A percentile compares a stretch with the other conserved stretches of the same genome.
These are phyloP conservation scores for Cryptococcus sp. DNA, from an alignment of 1,284 basidiomycete genomes.

Conservation along the genomic window DNA sequence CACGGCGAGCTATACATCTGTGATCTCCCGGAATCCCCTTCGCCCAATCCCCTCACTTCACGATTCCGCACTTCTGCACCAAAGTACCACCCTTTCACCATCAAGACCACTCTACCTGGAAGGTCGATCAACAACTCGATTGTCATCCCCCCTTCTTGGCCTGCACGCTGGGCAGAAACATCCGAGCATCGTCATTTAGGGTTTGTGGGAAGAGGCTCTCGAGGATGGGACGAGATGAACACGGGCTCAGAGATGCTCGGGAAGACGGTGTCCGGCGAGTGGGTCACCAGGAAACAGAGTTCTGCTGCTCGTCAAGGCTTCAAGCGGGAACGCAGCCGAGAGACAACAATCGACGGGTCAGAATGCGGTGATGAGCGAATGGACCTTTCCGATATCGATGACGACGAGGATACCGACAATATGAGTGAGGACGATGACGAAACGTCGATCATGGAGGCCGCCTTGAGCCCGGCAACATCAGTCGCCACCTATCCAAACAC, in stretches of 20 bases:
- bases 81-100: conserved; percentile 30
- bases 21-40: conserved; percentile 27
- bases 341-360: conserved; percentile 3
- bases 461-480: conserved; percentile 18
- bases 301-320: background rate
- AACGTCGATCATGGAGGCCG: conserved; percentile 7
- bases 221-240: conserved; percentile 19
- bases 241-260: conserved; percentile 5
- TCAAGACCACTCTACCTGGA: conserved; percentile 37
- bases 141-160: conserved; percentile 45
- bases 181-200: conserved; percentile 19
- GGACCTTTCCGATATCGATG: conserved; percentile 14
- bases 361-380: conserved; percentile 14
- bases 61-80: conserved; percentile 11
- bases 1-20: conserved; percentile 50
- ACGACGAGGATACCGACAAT: conserved; percentile 11
- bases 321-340: background rate
- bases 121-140: conserved; percentile 53
- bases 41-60: conserved; percentile 3
- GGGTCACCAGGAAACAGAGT: conserved; percentile 9
- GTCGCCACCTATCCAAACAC: conserved; percentile 53
- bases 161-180: conserved; percentile 30
- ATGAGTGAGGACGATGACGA: conserved; percentile 22
- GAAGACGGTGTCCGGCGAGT: conserved; percentile 9
- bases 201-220: conserved; percentile 21